Base-by-base conservation (phyloP, 2,329 filamentous ascomycete species). In the Fusarium verrucosum region DNA sequence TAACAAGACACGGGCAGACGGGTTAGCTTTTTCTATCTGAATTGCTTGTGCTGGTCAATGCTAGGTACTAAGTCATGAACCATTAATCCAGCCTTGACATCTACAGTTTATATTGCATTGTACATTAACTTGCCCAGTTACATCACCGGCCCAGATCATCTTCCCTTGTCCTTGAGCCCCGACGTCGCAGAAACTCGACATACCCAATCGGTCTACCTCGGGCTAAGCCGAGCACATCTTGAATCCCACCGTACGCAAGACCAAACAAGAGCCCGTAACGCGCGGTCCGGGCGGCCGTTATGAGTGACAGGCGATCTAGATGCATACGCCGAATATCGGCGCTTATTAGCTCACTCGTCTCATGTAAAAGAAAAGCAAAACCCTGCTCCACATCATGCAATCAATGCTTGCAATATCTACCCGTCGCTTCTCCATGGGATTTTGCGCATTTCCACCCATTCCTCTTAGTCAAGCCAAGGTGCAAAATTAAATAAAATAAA, bases 221-320 rank as follows among this genome's bases (percentile, higher is more conserved):
- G 49, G 87, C 79, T 58, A 89, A 81, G 50, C 87, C 87, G 30
- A 95, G 76, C 11, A 83, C 79, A 78, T 98, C 94, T 78, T 98
- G 94, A 56, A 90, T 76, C 33, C 94, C 80, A 22, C 94, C 94
- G 77, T 92, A 98, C 9, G 81, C 85, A 32, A 97, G 74, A 19
- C 94, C 94, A 66, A 93, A 88, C 68, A 90, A 81, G 41, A 97
- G 80, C 2, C 93, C 94, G 69, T 91, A 86, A 74, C 88, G 91
- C 46, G 93, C 92, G 38, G 92, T 95, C 62, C 90, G 85, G 17
- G 89, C 90, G 36, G 89, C 88, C 46, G 90, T 91, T 58, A 89
- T 87, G 26, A 94, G 79, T 30, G 93, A 91, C 71, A 97, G 92
- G 37, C 89, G 85, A 81, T 94, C 91, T 94, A 74, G 43, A 64